Evolutionary conservation across 345 rosid genomes (phyloP), one percentile per base, ranked within the genome.

Genomic region (Lumnitzera racemosa): DNA sequence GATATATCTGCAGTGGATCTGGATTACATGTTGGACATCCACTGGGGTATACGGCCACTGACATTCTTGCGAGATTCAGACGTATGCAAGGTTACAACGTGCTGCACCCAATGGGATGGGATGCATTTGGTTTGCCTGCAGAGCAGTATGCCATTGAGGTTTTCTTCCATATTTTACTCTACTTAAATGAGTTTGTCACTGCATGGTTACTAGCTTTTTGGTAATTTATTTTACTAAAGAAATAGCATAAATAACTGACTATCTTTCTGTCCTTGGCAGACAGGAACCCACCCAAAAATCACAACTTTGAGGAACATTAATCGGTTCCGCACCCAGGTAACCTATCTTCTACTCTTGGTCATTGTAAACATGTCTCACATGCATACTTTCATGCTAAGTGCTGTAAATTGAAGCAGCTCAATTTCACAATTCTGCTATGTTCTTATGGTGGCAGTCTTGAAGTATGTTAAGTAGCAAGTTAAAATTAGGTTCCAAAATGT

Each of bases 1-100:
- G 12, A 55, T 41, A 53, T 36, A 46, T 12, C 56, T 66, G 72
- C 89, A 89, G 98, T 77, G 98, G 98, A 73, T 87, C 96, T 62
- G 98, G 98, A 58, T 81, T 92, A 55, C 98, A 92, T 69, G 96
- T 92, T 55, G 98, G 98, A 9, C 98, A 92, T 77, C 98, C 96
- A 49, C 51, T 92, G 68, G 98, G 96, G 46, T 89, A 92, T 27
- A 92, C 98, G 41, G 96, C 98, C 53, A 92, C 96, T 13, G 98
- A 92, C 57, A 85, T 92, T 61, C 74, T 92, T 23, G 96, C 96
- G 1, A 82, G 96, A 80, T 70, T 85, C 57, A 89, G 76, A 66
- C 83, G 96, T 0, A 92, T 92, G 98, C 95, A 92, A 69, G 96
- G 96, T 58, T 87, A 75, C 81, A 92, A 89, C 77, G 96, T 92